A percentile compares a stretch with the other conserved stretches of the same genome.
Evolutionary conservation across 1,284 basidiomycete genomes (phyloP).

Genomic region (Anthracocystis setariae): DNA sequence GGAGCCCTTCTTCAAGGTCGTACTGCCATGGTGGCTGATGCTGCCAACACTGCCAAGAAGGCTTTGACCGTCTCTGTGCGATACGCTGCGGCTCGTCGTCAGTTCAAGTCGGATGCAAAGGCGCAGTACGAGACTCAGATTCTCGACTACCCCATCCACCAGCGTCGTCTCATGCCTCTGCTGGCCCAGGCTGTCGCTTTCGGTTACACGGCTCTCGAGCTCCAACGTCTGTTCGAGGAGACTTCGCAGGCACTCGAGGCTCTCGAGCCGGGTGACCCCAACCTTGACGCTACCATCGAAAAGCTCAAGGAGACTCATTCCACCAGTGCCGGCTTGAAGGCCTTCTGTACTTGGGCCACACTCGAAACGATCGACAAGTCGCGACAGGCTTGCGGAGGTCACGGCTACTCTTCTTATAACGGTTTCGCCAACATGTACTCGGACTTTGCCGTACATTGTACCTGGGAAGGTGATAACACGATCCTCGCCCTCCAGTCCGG

Average conservation of each 20-base stretch:
- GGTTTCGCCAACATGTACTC: slow-evolving; percentile 72
- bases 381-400: slow-evolving; percentile 72
- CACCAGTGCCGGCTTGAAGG: slow-evolving; percentile 73
- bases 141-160: slow-evolving; percentile 74
- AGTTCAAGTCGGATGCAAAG: slow-evolving; percentile 70
- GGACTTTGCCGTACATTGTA: slow-evolving; percentile 70
- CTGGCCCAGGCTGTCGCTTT: slow-evolving; percentile 73
- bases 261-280: slow-evolving; percentile 70
- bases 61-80: slow-evolving; percentile 72
- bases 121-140: slow-evolving; percentile 71
- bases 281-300: slow-evolving; percentile 67
- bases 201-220: slow-evolving; percentile 71
- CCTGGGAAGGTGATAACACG: slow-evolving; percentile 72
- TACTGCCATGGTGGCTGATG: slow-evolving; percentile 73
- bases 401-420: slow-evolving; percentile 73
- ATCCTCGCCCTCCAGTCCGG: slow-evolving; percentile 72
- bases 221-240: slow-evolving; percentile 68
- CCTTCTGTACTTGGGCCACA: slow-evolving; percentile 74
- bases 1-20: slow-evolving; percentile 73
- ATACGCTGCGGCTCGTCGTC: slow-evolving; percentile 72
- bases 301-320: slow-evolving; percentile 74
- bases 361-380: slow-evolving; percentile 73
- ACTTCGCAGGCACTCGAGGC: slow-evolving; percentile 71
- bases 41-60: slow-evolving; percentile 71
- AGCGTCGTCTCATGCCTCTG: slow-evolving; percentile 73